A percentile compares a stretch with the other conserved stretches of the same genome.
phyloP scores from a whole-genome alignment of 2,329 filamentous ascomycete genomes.

The Pseudogymnoascus verrucosus region DNA sequence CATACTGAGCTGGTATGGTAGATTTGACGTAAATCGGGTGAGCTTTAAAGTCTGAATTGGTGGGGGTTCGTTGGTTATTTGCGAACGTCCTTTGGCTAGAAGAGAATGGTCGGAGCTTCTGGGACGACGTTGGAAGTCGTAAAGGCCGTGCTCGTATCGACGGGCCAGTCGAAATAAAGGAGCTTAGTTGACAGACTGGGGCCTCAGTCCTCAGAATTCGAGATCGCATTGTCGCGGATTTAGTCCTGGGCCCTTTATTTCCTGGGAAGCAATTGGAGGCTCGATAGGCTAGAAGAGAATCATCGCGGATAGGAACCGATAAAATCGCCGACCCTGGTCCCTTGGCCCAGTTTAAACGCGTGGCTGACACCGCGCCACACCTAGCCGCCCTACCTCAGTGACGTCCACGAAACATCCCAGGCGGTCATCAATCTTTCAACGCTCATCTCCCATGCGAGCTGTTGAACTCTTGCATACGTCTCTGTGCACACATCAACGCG shows the following conservation, averaged over 20 bases:
- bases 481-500: background rate
- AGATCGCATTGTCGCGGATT: constrained; percentile 32
- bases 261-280: background rate
- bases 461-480: background rate
- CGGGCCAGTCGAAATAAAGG: constrained; percentile 25
- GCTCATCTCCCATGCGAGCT: background rate
- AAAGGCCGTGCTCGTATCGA: constrained; percentile 6
- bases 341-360: background rate
- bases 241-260: background rate
- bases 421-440: constrained; percentile 7
- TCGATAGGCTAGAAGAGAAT: background rate
- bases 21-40: background rate
- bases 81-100: constrained; percentile 14
- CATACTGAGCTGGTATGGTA: background rate
- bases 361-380: constrained; percentile 8
- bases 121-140: constrained; percentile 15
- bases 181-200: constrained; percentile 39
- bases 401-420: constrained; percentile 9
- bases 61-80: constrained; percentile 7
- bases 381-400: constrained; percentile 7
- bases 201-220: constrained; percentile 24
- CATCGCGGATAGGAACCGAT: background rate
- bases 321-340: constrained; percentile 4
- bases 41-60: constrained; percentile 1
- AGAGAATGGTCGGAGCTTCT: constrained; percentile 17